Evolutionary conservation across 2,329 filamentous ascomycete genomes (phyloP).

Genomic region (Monilinia laxa): DNA sequence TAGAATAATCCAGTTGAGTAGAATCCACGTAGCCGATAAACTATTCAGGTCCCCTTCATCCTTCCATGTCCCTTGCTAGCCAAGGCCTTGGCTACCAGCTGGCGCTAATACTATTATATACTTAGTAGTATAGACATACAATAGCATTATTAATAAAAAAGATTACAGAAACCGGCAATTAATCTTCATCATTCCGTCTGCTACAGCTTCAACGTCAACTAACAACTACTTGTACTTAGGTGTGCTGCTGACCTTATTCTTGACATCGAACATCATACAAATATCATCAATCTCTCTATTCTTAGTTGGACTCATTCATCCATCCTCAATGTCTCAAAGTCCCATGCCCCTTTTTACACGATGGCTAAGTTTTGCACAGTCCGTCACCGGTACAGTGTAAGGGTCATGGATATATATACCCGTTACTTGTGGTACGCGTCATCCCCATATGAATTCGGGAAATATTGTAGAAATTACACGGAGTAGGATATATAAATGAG

Average conservation of each 20-base stretch:
- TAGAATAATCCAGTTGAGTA: no score
- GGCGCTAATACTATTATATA: neutral
- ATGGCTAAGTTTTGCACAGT: neutral
- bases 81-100: neutral
- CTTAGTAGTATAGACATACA: no score
- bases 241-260: no score
- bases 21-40: neutral
- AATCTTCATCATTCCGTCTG: no score
- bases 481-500: neutral
- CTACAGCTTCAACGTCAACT: no score
- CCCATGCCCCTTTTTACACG: neutral
- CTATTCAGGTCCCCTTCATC: no score
- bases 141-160: no score
- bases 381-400: neutral
- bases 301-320: neutral
- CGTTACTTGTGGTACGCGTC: constrained; percentile 6
- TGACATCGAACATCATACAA: no score
- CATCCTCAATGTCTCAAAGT: neutral
- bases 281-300: neutral
- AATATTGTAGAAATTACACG: neutral
- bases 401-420: neutral
- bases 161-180: no score
- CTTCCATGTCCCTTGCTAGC: neutral
- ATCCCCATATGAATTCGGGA: neutral
- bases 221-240: no score